phyloP scores from a whole-genome alignment of 1,139 yeast genomes.

The Candida buenavistaensis region DNA sequence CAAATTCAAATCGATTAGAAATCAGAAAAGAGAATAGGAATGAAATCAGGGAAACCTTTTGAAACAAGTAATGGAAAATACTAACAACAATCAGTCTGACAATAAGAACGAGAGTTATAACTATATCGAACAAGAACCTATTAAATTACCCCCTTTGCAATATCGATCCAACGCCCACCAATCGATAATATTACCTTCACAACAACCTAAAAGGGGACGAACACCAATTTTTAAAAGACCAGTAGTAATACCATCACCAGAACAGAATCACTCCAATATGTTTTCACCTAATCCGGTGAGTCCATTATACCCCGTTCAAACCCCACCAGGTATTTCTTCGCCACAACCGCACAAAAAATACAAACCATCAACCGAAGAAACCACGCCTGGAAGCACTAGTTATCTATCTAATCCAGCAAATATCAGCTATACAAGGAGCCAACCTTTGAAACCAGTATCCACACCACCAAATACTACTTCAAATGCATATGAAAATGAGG shows the following conservation, averaged over 20 bases:
- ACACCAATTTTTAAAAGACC: background rate
- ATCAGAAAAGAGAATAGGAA: background rate
- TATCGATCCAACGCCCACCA: constrained; percentile 6
- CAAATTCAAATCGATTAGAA: too few species aligned
- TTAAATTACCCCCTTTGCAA: constrained; percentile 2
- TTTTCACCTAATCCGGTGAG: constrained; percentile 13
- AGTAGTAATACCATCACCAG: constrained; percentile 2
- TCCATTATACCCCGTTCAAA: constrained; percentile 11
- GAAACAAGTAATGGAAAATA: constrained; percentile 1
- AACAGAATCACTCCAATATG: constrained; percentile 7
- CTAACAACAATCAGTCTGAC: constrained; percentile 1
- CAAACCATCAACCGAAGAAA: constrained; percentile 1
- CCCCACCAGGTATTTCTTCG: constrained; percentile 7
- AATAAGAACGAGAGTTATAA: constrained; percentile 1
- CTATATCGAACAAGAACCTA: background rate
- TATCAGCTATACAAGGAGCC: constrained; percentile 14
- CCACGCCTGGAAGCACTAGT: constrained; percentile 1
- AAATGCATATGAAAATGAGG: constrained; percentile 38
- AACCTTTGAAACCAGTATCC: constrained; percentile 3
- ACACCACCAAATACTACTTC: constrained; percentile 2
- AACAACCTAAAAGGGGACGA: constrained; percentile 8
- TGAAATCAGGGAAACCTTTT: background rate
- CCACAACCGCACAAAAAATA: constrained; percentile 2
- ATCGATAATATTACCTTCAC: constrained; percentile 9
- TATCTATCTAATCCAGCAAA: constrained; percentile 10